phyloP scores from a whole-genome alignment of 441 rosid species.

The Metrosideros polymorpha region DNA sequence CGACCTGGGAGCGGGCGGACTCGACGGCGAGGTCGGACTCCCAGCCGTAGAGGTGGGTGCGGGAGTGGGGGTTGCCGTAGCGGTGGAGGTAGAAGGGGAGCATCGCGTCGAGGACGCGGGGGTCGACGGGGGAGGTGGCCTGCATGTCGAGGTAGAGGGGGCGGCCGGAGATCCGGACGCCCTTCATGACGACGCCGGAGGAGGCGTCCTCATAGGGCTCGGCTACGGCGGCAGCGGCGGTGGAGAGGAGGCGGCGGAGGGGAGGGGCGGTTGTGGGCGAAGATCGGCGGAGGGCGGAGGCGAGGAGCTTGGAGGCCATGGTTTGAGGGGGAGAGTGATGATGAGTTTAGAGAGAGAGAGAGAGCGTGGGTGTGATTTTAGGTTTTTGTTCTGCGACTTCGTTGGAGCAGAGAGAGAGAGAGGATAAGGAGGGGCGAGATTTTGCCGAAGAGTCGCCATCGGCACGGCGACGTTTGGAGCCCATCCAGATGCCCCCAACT shows the following conservation, averaged over 20 bases:
- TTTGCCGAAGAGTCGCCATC: background rate
- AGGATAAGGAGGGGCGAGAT: background rate
- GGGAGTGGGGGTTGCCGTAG: constrained; percentile 90
- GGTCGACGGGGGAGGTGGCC: constrained; percentile 87
- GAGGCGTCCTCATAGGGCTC: constrained; percentile 21
- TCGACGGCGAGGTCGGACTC: constrained; percentile 88
- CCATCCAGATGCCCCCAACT: background rate
- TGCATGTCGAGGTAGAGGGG: constrained; percentile 91
- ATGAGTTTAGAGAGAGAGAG: background rate
- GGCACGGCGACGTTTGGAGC: too few species aligned
- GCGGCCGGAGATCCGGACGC: constrained; percentile 66
- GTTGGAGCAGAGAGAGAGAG: background rate
- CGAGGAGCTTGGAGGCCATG: constrained; percentile 46
- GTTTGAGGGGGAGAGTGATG: accelerated
- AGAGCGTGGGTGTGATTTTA: background rate
- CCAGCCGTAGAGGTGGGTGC: constrained; percentile 96
- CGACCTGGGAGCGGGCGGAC: constrained; percentile 70
- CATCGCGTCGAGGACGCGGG: constrained; percentile 86
- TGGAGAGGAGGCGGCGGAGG: constrained; percentile 10
- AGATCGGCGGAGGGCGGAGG: constrained; percentile 28
- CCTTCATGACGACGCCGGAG: constrained; percentile 52
- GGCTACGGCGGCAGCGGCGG: constrained; percentile 17
- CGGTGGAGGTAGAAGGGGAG: constrained; percentile 56
- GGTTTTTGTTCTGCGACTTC: background rate
- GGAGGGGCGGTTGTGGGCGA: constrained; percentile 1